These are phyloP conservation scores for Suhomyces choctaworum DNA, from an alignment of 1,139 yeast genomes.

Conservation along the genomic window DNA sequence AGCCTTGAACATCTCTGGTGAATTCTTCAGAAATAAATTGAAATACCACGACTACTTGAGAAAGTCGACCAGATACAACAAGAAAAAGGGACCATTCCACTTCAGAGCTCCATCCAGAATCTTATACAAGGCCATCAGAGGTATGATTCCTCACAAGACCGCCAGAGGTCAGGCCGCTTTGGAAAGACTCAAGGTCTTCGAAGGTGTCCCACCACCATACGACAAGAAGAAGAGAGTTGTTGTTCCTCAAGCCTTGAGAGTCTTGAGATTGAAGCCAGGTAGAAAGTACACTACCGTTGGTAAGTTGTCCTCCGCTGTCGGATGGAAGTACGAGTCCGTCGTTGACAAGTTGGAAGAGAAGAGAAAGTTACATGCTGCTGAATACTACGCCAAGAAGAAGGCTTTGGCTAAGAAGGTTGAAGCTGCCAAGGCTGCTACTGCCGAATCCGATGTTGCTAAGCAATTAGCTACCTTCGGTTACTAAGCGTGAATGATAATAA, in stretches of 20 bases:
- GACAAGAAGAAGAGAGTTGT: constrained; percentile 99
- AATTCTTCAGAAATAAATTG: constrained; percentile 99
- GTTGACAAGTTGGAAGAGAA: constrained; percentile 98
- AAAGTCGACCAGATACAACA: constrained; percentile 99
- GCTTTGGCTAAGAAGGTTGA: constrained; percentile 91
- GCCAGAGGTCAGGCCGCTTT: constrained; percentile 99
- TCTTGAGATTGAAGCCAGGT: constrained; percentile 98
- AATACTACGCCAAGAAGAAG: constrained; percentile 97
- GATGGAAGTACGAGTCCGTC: constrained; percentile 99
- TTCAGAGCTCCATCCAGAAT: constrained; percentile 99
- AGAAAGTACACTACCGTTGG: constrained; percentile 99
- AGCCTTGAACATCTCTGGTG: constrained; percentile 98
- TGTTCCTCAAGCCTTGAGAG: constrained; percentile 99
- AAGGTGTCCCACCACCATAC: constrained; percentile 99
- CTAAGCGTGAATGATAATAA: constrained; percentile 39
- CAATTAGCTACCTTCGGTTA: constrained; percentile 80
- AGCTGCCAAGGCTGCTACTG: constrained; percentile 80
- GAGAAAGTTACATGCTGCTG: constrained; percentile 99
- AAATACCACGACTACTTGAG: constrained; percentile 99
- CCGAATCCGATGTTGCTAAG: constrained; percentile 72
- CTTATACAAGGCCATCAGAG: constrained; percentile 99
- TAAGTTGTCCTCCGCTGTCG: constrained; percentile 94
- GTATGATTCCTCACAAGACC: constrained; percentile 99
- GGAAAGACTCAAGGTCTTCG: constrained; percentile 98
- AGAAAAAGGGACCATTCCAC: constrained; percentile 99